Evolutionary conservation across 768 basidiomycete genomes (phyloP), one percentile per base, ranked within the genome.

Genomic region (Artomyces pyxidatus): DNA sequence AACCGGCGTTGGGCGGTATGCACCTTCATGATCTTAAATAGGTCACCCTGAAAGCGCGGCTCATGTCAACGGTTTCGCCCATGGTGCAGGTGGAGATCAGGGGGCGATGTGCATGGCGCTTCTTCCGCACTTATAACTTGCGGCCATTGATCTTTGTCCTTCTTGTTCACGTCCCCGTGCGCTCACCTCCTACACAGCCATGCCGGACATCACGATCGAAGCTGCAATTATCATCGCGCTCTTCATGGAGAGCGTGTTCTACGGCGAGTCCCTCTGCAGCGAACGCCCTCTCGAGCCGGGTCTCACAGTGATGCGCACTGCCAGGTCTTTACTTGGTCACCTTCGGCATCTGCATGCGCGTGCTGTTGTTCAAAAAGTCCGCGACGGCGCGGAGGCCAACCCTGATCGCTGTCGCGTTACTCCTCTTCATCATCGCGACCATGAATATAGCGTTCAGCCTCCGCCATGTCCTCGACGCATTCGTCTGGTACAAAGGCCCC

Each of bases 401-500:
- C 32, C 69, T 72, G 70, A 27, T 73, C 25, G 30, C 62, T 8
- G 67, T 67, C 9, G 65, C 71, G 1, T 10, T 70, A 21, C 52
- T 66, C 6, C 70, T 74, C 67, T 68, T 69, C 48, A 54, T 64
- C 1, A 65, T 75, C 47, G 69, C 66, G 10, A 63, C 70, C 9
- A 49, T 72, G 51, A 69, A 74, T 49, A 66, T 38, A 27, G 65
- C 67, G 10, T 70, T 72, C 44, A 65, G 68, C 30, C 59, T 74
- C 5, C 64, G 64, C n/a, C 70, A 71, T 49, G 69, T 71, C 49
- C 56, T 76, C 16, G 65, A 71, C 17, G 71, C 68, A 0, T 73
- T 72, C 47, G 59, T 74, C 16, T 61, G 58, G 23, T 65, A 62
- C 47, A 43, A 56, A 5, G 67, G 56, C 6, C 35, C 50, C 3